Evolutionary conservation across 1,139 yeast species (phyloP).

Genomic region (Blastobotrys raffinosifermentans): DNA sequence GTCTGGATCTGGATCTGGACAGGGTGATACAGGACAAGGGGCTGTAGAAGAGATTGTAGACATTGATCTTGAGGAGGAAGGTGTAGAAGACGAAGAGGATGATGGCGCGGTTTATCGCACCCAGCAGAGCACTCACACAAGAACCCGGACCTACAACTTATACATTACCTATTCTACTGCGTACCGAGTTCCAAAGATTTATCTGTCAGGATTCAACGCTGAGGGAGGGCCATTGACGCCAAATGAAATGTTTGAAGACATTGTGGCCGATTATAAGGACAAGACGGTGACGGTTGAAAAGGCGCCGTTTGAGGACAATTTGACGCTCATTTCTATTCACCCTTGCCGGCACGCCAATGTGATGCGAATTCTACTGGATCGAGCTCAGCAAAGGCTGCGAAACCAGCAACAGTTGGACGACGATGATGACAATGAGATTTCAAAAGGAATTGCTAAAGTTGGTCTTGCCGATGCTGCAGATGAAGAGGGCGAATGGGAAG

Average conservation of each 20-base stretch:
- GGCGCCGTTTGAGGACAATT: constrained; percentile 74
- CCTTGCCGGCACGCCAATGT: constrained; percentile 96
- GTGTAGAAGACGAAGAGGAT: constrained; percentile 26
- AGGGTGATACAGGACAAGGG: constrained; percentile 16
- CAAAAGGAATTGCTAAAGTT: constrained; percentile 38
- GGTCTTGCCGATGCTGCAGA: constrained; percentile 37
- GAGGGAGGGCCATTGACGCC: constrained; percentile 86
- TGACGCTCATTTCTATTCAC: constrained; percentile 86
- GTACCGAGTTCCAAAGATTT: constrained; percentile 92
- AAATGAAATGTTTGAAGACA: constrained; percentile 89
- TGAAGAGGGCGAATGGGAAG: constrained; percentile 37
- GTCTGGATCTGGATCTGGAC: not conserved
- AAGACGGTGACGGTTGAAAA: constrained; percentile 95
- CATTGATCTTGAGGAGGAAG: constrained; percentile 29
- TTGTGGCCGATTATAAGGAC: constrained; percentile 83
- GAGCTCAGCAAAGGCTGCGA: constrained; percentile 41
- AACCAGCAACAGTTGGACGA: constrained; percentile 35
- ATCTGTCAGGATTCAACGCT: constrained; percentile 77
- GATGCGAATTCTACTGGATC: constrained; percentile 78
- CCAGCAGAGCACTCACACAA: constrained; percentile 14
- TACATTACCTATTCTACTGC: constrained; percentile 92
- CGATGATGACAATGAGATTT: constrained; percentile 24
- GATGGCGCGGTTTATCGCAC: constrained; percentile 21
- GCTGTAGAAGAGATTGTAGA: constrained; percentile 29
- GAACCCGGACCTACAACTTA: constrained; percentile 54